These are phyloP conservation scores for Quercus tomentella DNA, from an alignment of 331 rosid species.

Conservation along the genomic window DNA sequence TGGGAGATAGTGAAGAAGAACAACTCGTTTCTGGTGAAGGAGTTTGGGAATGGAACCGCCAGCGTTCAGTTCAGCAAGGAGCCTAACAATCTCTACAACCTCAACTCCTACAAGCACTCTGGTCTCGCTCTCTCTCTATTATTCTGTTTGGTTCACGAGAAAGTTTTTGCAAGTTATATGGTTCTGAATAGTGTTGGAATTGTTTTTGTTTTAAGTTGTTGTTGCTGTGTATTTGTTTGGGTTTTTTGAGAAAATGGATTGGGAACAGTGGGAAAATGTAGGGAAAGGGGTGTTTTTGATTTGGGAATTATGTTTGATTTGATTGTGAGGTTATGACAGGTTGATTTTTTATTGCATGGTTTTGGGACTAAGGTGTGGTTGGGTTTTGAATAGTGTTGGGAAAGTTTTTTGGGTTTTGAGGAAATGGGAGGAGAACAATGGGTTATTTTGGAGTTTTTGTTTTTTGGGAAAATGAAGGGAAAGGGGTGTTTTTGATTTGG, in stretches of 20 bases:
- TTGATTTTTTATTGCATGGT: no score
- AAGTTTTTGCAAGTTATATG: no score
- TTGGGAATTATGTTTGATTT: background rate
- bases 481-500: background rate
- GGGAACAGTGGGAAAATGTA: background rate
- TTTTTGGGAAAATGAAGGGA: no score
- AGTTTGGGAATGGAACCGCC: conserved; percentile 80
- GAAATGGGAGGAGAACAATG: background rate
- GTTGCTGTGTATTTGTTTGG: background rate
- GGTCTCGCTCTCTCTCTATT: conserved; percentile 30
- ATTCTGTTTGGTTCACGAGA: background rate
- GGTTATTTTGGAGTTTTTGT: no score
- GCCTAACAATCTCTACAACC: conserved; percentile 82
- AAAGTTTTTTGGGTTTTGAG: background rate
- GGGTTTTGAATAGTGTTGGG: no score
- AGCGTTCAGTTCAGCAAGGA: conserved; percentile 86
- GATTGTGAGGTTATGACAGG: background rate
- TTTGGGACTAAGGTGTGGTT: no score
- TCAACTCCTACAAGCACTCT: conserved; percentile 75
- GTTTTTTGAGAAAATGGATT: background rate
- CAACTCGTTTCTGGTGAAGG: conserved; percentile 81
- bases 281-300: background rate
- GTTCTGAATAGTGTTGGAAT: no score
- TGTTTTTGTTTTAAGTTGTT: no score
- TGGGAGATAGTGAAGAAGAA: conserved; percentile 99